Conservation (phyloP, 441 rosid genomes). For the Gossypium lobatum region DNA sequence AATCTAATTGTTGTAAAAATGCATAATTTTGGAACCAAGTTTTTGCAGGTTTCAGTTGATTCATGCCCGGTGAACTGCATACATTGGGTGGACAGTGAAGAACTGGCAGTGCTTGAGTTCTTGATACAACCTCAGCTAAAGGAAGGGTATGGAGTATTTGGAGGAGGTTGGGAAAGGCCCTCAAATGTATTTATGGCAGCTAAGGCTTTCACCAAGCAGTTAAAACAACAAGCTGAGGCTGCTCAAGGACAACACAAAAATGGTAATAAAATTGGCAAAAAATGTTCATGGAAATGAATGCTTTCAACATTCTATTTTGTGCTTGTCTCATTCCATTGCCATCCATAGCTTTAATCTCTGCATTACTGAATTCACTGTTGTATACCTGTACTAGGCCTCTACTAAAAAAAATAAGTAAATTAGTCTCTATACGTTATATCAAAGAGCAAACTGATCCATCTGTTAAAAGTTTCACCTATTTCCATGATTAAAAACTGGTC, state of each 20-base stretch:
- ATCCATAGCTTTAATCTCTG: no score
- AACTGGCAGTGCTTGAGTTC: slow-evolving; percentile 46
- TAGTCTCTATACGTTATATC: no score
- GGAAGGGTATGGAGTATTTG: slow-evolving; percentile 50
- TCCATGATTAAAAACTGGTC: no score
- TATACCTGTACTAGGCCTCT: no score
- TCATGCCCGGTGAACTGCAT: slow-evolving; percentile 69
- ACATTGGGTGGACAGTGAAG: slow-evolving; percentile 51
- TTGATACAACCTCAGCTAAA: slow-evolving; percentile 40
- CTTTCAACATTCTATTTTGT: no score
- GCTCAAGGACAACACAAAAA: slow-evolving; percentile 12
- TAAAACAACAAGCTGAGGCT: slow-evolving; percentile 26
- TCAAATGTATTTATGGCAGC: slow-evolving; percentile 49
- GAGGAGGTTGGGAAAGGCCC: slow-evolving; percentile 61
- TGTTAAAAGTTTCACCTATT: no score
- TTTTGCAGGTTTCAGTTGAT: slow-evolving; percentile 43
- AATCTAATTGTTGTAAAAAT: neutral
- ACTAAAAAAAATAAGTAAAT: no score
- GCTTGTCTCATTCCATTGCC: no score
- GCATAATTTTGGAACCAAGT: neutral
- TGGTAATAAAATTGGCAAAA: slow-evolving; percentile 17
- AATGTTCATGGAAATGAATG: no score
- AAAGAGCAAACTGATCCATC: no score
- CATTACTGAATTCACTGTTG: no score
- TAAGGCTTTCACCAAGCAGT: slow-evolving; percentile 37